These are phyloP conservation scores for Eutrema heterophyllum DNA, from an alignment of 345 rosid species.

Conservation along the genomic window DNA sequence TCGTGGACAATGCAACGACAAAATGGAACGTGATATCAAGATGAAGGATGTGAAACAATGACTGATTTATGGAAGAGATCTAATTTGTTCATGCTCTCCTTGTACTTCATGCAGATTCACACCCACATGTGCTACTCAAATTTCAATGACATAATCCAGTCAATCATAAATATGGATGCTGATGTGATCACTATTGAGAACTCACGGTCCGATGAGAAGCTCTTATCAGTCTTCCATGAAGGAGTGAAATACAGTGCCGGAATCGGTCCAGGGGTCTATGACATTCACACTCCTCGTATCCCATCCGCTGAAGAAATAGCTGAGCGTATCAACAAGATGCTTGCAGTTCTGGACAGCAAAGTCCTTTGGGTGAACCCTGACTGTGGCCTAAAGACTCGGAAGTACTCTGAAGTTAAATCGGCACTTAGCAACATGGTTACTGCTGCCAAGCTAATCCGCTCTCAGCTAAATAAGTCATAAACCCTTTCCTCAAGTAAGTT, in stretches of 20 bases:
- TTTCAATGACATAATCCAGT: constrained; percentile 61
- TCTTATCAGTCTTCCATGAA: constrained; percentile 54
- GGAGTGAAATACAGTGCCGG: constrained; percentile 64
- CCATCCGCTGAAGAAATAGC: constrained; percentile 58
- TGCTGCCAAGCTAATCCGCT: constrained; percentile 55
- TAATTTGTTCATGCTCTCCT: neutral
- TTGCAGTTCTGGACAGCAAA: constrained; percentile 53
- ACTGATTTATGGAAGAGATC: neutral
- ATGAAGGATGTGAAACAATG: neutral
- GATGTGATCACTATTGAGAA: constrained; percentile 67
- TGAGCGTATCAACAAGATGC: constrained; percentile 64
- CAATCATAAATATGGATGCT: constrained; percentile 62
- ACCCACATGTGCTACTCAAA: constrained; percentile 75
- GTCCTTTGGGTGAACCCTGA: constrained; percentile 69
- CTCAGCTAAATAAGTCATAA: constrained; percentile 31
- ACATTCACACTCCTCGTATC: constrained; percentile 65
- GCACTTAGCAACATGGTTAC: constrained; percentile 58
- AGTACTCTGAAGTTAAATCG: constrained; percentile 53
- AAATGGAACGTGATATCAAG: neutral
- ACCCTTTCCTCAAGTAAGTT: constrained; percentile 16
- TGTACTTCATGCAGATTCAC: constrained; percentile 42
- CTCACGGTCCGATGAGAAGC: constrained; percentile 67
- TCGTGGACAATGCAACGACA: neutral
- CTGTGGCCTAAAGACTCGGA: constrained; percentile 61
- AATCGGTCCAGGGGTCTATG: constrained; percentile 64